phyloP scores from a whole-genome alignment of 441 rosid genomes.

The Euphorbia schlechtendalii region DNA sequence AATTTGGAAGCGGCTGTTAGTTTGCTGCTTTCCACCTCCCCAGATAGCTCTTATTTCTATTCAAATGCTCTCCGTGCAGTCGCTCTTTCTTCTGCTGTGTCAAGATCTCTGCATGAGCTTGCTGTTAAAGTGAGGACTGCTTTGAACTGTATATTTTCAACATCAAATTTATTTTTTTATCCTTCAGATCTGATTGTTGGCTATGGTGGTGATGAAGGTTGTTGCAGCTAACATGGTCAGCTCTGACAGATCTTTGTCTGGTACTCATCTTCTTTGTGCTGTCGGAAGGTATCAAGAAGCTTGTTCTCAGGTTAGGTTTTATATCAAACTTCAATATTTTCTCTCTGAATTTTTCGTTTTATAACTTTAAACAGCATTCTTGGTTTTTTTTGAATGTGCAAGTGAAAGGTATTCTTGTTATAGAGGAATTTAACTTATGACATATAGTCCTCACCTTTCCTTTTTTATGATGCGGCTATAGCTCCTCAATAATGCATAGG shows the following conservation, averaged over 20 bases:
- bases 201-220: conserved; percentile 44
- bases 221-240: conserved; percentile 98
- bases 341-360: not conserved
- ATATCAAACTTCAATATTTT: conserved; percentile 5
- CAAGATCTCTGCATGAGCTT: conserved; percentile 90
- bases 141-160: conserved; percentile 3
- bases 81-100: conserved; percentile 96
- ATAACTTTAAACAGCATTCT: not conserved
- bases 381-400: not conserved
- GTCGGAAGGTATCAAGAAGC: conserved; percentile 99
- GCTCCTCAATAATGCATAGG: not conserved
- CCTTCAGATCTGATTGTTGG: conserved; percentile 4
- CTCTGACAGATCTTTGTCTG: conserved; percentile 83
- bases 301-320: conserved; percentile 82
- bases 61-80: conserved; percentile 95
- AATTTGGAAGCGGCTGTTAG: conserved; percentile 96
- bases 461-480: not conserved
- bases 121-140: conserved; percentile 66
- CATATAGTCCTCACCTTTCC: not conserved
- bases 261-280: conserved; percentile 93
- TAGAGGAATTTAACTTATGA: too few relatives aligned
- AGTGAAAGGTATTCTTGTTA: not conserved
- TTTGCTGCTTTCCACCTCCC: conserved; percentile 83
- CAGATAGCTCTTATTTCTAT: conserved; percentile 90
- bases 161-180: conserved; percentile 10